Conservation (phyloP, 495 filamentous ascomycete species). For the Hamigera avellanea region DNA sequence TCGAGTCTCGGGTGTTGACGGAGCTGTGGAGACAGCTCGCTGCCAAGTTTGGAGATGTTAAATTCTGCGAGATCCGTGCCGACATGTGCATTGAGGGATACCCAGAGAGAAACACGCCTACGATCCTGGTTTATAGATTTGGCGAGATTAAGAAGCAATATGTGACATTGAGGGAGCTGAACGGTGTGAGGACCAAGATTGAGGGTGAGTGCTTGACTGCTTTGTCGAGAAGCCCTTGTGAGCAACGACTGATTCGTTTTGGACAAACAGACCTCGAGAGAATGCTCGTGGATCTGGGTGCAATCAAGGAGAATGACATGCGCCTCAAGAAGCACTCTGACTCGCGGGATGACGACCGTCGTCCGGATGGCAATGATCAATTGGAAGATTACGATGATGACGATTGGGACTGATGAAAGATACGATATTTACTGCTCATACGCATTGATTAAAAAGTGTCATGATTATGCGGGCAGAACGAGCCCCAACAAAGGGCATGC, state of each 20-base stretch:
- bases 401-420: slow-evolving; percentile 59
- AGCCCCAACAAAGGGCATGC: slow-evolving; percentile 1
- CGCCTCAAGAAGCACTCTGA: slow-evolving; percentile 55
- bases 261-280: slow-evolving; percentile 48
- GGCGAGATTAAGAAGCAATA: slow-evolving; percentile 84
- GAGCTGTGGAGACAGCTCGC: slow-evolving; percentile 85
- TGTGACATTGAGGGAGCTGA: slow-evolving; percentile 71
- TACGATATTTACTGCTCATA: slow-evolving; percentile 8
- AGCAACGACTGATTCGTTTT: not conserved
- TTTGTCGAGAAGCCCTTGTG: not conserved
- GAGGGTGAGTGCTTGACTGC: slow-evolving; percentile 30
- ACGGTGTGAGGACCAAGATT: slow-evolving; percentile 56
- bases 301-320: slow-evolving; percentile 62
- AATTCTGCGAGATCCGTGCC: slow-evolving; percentile 93
- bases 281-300: slow-evolving; percentile 71
- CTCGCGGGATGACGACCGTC: slow-evolving; percentile 43
- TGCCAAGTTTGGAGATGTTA: slow-evolving; percentile 76
- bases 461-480: no score
- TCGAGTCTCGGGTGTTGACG: slow-evolving; percentile 69
- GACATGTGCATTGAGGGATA: slow-evolving; percentile 95
- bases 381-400: slow-evolving; percentile 53
- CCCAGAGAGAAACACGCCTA: slow-evolving; percentile 88
- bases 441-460: slow-evolving; percentile 12
- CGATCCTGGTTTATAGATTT: slow-evolving; percentile 83
- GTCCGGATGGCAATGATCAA: slow-evolving; percentile 32